phyloP scores from a whole-genome alignment of 2,329 filamentous ascomycete genomes.

The Ophiostoma sp. region DNA sequence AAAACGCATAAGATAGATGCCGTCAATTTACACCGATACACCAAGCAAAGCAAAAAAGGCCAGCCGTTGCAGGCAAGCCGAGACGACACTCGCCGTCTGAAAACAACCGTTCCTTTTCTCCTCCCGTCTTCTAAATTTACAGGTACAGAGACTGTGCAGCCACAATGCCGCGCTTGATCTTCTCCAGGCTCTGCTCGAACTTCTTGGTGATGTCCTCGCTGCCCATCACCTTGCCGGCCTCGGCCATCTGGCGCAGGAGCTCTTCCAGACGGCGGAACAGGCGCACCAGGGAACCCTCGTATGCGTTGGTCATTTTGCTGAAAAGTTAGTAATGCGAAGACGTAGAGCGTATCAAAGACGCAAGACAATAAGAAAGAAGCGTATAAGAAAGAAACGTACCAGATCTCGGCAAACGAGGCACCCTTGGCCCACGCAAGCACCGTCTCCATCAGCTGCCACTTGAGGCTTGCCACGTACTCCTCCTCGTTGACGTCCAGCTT shows the following conservation, averaged over 20 bases:
- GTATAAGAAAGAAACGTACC: conserved; percentile 54
- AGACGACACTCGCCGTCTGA: not conserved
- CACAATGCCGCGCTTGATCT: conserved; percentile 89
- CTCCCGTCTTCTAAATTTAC: conserved; percentile 38
- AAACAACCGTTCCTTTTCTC: not conserved
- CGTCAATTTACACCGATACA: conserved; percentile 10
- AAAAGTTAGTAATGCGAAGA: conserved; percentile 18
- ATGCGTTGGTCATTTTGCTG: conserved; percentile 96
- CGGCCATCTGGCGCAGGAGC: conserved; percentile 86
- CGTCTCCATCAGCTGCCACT: conserved; percentile 95
- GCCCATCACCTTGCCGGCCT: conserved; percentile 96
- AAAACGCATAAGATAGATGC: conserved; percentile 1
- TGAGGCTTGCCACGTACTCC: conserved; percentile 82
- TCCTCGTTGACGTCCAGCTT: conserved; percentile 94
- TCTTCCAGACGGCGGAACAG: conserved; percentile 95
- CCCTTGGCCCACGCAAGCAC: conserved; percentile 89
- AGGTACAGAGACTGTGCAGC: conserved; percentile 90
- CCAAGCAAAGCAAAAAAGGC: conserved; percentile 6
- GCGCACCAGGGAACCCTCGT: conserved; percentile 92
- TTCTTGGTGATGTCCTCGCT: conserved; percentile 88
- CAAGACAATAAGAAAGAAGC: not conserved
- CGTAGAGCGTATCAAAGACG: not conserved
- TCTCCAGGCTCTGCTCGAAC: conserved; percentile 78
- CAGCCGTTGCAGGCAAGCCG: conserved; percentile 5
- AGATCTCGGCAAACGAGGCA: conserved; percentile 85